Conservation (phyloP, 768 basidiomycete genomes). For the Hebeloma cylindrosporum region DNA sequence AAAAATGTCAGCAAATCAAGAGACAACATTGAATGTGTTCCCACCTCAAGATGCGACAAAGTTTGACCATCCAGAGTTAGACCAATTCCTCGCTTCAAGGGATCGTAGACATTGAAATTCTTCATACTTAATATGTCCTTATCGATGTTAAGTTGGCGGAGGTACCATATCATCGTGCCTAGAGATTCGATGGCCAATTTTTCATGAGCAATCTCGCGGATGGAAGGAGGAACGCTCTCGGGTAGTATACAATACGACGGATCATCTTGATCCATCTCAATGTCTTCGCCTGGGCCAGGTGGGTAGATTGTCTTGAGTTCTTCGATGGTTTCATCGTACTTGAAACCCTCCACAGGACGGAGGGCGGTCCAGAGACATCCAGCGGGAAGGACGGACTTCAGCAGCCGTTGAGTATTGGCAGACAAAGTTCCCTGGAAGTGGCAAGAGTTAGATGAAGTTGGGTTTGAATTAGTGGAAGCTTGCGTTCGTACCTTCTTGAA, state of each 20-base stretch:
- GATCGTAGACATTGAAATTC: constrained; percentile 98
- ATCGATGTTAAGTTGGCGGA: constrained; percentile 93
- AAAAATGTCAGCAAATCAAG: background rate
- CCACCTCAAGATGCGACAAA: constrained; percentile 90
- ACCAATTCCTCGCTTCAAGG: constrained; percentile 86
- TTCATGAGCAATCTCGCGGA: constrained; percentile 69
- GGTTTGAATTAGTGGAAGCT: background rate
- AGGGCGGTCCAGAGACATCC: constrained; percentile 89
- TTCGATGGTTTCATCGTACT: constrained; percentile 66
- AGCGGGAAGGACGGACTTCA: constrained; percentile 78
- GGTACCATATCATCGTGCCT: constrained; percentile 89
- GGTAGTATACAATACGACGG: constrained; percentile 43
- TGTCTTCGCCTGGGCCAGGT: constrained; percentile 36
- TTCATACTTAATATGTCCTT: constrained; percentile 93
- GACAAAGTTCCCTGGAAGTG: constrained; percentile 75
- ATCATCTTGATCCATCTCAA: constrained; percentile 31
- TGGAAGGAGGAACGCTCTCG: constrained; percentile 61
- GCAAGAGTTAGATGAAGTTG: background rate
- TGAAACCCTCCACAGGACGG: constrained; percentile 78
- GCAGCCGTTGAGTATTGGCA: constrained; percentile 74
- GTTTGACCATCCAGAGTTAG: constrained; percentile 93
- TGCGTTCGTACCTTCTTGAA: constrained; percentile 76
- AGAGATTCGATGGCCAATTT: constrained; percentile 77
- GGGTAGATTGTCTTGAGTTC: constrained; percentile 71
- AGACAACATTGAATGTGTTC: background rate